Evolutionary conservation across 2,329 filamentous ascomycete species (phyloP), one percentile per base, ranked within the genome.

Genomic region (Fusarium brevicatenulatum): DNA sequence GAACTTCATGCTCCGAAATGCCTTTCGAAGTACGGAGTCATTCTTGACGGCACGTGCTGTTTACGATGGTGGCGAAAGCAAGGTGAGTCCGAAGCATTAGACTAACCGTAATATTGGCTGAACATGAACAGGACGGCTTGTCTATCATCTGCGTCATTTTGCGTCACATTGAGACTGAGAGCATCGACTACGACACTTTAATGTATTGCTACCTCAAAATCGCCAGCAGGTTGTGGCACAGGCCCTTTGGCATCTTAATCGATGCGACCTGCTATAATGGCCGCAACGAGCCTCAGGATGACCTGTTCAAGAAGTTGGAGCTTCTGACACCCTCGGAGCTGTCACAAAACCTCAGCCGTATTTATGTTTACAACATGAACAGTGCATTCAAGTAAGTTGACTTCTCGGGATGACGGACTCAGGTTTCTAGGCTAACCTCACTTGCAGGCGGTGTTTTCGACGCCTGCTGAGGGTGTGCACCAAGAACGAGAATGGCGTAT

Each of bases 281-380:
- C n/a, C 87, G 90, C 66, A 90, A 88, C 62, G 91, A 92, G 71
- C 87, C 90, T 18, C 88, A 89, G 68, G 91, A 93, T 76, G 88
- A 90, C 23, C 81, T 92, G 4, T 91, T 92, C 76, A 88, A 88
- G 59, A 91, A 88, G 74, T 81, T 92, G 13, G 90, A 92, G 76
- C 81, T 88, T 16, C 84, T 93, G 7, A 90, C 89, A 7, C 91
- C 91, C 1, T 85, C 85, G 1, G 91, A 93, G 74, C 79, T 92
- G 49, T 85, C 87, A 4, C 85, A 85, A 57, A 88, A 91, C 66
- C 82, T 92, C 8, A 84, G 87, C 3, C 85, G 90, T 42, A 85
- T 92, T 44, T 93, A 92, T 72, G 85, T 93, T 21, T 92, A 93
- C 80, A 93, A 93, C 77, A 92, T 92, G 90, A 93, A 93, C 75